Conservation (phyloP, 2,329 filamentous ascomycete genomes). For the Furcasterigmium sp. region DNA sequence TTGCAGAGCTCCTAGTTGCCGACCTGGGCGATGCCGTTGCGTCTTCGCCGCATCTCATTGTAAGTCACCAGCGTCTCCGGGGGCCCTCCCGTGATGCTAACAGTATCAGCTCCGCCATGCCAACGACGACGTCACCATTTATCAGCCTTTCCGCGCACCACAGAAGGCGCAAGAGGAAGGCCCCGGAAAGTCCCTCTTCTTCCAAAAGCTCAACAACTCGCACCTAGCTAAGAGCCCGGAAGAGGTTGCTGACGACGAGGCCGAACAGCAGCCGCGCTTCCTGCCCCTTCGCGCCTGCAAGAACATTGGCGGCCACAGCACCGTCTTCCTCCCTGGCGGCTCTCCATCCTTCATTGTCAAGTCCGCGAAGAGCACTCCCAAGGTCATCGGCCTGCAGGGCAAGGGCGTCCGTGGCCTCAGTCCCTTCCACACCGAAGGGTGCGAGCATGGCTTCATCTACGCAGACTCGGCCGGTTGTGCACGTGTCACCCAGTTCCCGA, state of each 20-base stretch:
- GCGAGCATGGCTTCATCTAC: constrained; percentile 79
- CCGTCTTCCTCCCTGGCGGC: constrained; percentile 75
- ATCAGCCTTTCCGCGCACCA: constrained; percentile 66
- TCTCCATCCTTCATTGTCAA: constrained; percentile 81
- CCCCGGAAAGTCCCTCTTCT: constrained; percentile 59
- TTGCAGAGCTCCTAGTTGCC: constrained; percentile 77
- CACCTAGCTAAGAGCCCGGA: constrained; percentile 55
- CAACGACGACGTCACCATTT: constrained; percentile 79
- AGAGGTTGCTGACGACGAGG: constrained; percentile 43
- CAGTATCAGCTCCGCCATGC: constrained; percentile 62
- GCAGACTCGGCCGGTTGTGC: constrained; percentile 68
- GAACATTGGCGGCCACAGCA: constrained; percentile 71
- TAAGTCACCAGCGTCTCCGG: too few relatives aligned
- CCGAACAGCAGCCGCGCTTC: constrained; percentile 38
- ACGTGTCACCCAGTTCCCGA: constrained; percentile 67
- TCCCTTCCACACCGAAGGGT: constrained; percentile 70
- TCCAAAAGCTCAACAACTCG: constrained; percentile 69
- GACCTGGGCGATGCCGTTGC: constrained; percentile 73
- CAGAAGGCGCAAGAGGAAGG: constrained; percentile 22
- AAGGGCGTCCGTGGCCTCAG: constrained; percentile 66
- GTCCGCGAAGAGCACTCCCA: constrained; percentile 70
- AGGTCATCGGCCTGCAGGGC: constrained; percentile 68
- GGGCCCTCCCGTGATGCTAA: too few relatives aligned
- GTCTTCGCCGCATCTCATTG: constrained; percentile 74
- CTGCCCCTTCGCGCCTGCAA: constrained; percentile 52